phyloP scores from a whole-genome alignment of 176 grass and related monocot genomes.

The Ensete glaucum region DNA sequence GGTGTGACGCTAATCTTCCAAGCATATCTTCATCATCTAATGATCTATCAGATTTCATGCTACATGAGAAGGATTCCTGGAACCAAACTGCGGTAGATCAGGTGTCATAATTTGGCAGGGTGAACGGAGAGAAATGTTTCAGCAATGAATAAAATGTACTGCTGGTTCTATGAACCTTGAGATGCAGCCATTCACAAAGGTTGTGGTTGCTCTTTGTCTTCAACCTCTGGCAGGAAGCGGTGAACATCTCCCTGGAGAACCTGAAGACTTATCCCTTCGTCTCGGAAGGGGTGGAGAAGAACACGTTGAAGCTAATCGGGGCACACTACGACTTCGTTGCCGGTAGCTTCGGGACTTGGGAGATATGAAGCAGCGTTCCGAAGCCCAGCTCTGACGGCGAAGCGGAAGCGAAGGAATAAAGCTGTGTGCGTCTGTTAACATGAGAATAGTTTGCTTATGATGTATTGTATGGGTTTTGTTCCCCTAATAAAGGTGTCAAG shows the following conservation, averaged over 20 bases:
- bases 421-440: too few species aligned
- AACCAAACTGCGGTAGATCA: too few species aligned
- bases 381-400: too few species aligned
- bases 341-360: constrained; percentile 3
- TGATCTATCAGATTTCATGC: too few species aligned
- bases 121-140: too few species aligned
- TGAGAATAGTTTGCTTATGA: background rate
- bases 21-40: too few species aligned
- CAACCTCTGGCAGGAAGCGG: background rate
- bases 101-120: too few species aligned
- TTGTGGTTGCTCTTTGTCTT: background rate
- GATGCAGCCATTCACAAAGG: too few species aligned
- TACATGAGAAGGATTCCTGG: too few species aligned
- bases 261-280: constrained; percentile 14
- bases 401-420: background rate
- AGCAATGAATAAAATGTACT: too few species aligned
- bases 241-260: constrained; percentile 17
- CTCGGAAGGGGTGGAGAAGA: constrained; percentile 1
- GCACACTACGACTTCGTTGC: constrained; percentile 15
- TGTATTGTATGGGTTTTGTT: background rate
- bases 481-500: background rate
- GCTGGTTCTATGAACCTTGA: too few species aligned
- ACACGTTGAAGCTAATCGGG: background rate
- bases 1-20: too few species aligned
- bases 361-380: background rate